Percentiles rank a stretch among this genome's conserved stretches.
Evolutionary conservation across 148 eudicot genomes (phyloP).

Genomic region (Pouteria glomerata): DNA sequence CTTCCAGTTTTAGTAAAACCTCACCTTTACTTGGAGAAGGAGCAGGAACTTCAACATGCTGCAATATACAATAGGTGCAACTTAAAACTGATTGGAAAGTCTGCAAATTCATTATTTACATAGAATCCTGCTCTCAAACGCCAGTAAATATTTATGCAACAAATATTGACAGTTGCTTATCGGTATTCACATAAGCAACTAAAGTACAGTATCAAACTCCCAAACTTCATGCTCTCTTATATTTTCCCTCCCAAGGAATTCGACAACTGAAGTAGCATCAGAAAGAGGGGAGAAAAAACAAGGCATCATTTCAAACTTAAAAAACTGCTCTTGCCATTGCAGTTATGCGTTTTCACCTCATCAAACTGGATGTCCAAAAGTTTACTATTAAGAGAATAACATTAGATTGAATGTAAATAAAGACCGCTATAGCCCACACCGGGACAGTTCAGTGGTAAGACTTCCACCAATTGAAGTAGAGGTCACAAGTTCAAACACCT

Average conservation of each 20-base stretch:
- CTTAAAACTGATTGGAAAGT: neutral
- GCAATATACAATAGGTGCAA: constrained; percentile 16
- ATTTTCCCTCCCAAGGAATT: neutral
- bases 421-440: no score
- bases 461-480: no score
- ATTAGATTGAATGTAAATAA: no score
- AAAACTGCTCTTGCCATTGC: neutral
- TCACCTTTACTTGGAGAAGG: constrained; percentile 63
- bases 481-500: no score
- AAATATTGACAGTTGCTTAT: no score
- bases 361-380: no score
- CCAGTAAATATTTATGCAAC: neutral
- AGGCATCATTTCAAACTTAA: neutral
- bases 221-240: neutral
- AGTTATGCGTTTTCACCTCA: no score
- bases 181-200: neutral
- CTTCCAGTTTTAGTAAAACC: constrained; percentile 70
- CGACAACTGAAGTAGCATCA: neutral
- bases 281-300: no score
- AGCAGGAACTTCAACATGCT: constrained; percentile 74
- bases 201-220: neutral
- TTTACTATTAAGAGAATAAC: no score
- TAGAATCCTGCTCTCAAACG: neutral
- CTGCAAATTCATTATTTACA: neutral
- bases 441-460: no score